Evolutionary conservation across 2,329 filamentous ascomycete species (phyloP), one percentile per base, ranked within the genome.

Genomic region (Paecilomyces sp.): DNA sequence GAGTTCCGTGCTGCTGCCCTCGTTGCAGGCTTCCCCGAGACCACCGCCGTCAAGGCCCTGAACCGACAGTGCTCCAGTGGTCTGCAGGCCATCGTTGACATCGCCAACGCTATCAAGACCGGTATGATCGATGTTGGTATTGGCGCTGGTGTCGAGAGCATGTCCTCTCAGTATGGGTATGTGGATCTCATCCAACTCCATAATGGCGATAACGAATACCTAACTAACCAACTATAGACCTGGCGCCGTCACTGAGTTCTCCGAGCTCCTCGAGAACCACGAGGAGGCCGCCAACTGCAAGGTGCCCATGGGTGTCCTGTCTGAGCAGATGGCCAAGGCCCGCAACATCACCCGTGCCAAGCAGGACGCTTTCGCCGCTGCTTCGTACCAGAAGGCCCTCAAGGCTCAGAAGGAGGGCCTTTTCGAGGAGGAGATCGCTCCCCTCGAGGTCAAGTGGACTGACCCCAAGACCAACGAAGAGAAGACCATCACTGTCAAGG

Each of bases 51-150:
- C 60, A 91, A 90, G 79, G 87, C 87, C 60, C 79, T 97, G 75
- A 99, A 97, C 83, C 83, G 94, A 70, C 93, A 97, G 80, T 99
- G 94, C 81, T 95, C 90, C 13, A 92, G 88, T 47, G 93, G 94
- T 58, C 84, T 97, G 31, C 92, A 97, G 77, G 93, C 94, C 25
- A 91, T 91, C 71, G 89, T 94, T 61, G 93, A 97, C 74, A 88
- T 97, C 71, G 93, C 93, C 66, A 96, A 97, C 80, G 90, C 91
- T 67, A 95, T 99, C 79, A 86, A 85, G 71, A 75, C 86, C 4
- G 94, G 92, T 69, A 96, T 96, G 89, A 97, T 97, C 71, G 93
- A 97, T 66, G 79, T 97, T 63, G 94, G 94, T 68, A 86, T 97
- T 67, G 94, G 93, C 66, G 92, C 92, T 22, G 94, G 94, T 71